Percentiles rank a stretch among this genome's conserved stretches.
Conservation (phyloP, 2,329 filamentous ascomycete genomes). For the Cercospora janseana region DNA sequence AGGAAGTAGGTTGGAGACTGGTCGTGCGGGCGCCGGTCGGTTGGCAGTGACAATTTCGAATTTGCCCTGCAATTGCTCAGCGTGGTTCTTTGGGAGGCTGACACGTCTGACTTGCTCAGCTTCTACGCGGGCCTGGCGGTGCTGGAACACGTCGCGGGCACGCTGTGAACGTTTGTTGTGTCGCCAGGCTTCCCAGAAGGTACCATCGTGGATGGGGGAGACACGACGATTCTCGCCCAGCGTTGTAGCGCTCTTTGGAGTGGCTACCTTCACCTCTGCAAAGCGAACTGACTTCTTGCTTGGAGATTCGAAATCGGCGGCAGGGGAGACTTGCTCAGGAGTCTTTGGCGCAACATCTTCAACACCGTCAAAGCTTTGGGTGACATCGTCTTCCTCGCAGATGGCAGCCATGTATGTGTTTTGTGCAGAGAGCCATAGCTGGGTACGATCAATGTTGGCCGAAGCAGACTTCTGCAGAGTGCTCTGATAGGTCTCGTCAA, state of each 20-base stretch:
- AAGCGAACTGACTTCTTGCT: slow-evolving; percentile 76
- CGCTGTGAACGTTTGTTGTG: slow-evolving; percentile 59
- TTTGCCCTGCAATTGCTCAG: slow-evolving; percentile 79
- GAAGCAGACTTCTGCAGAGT: slow-evolving; percentile 69
- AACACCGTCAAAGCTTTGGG: slow-evolving; percentile 33
- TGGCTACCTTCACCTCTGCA: slow-evolving; percentile 27
- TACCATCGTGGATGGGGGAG: slow-evolving; percentile 44
- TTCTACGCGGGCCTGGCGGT: slow-evolving; percentile 81
- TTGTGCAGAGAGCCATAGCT: slow-evolving; percentile 82
- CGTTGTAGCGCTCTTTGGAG: slow-evolving; percentile 1
- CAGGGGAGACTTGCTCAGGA: slow-evolving; percentile 29
- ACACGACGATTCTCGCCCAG: slow-evolving; percentile 28
- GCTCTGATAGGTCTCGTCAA: slow-evolving; percentile 69
- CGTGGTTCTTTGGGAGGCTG: slow-evolving; percentile 68
- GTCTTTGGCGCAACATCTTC: slow-evolving; percentile 35
- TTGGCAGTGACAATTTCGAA: slow-evolving; percentile 65
- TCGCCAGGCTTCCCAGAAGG: slow-evolving; percentile 76
- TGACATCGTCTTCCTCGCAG: slow-evolving; percentile 35
- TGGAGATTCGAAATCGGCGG: slow-evolving; percentile 37
- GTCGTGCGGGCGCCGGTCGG: slow-evolving; percentile 44
- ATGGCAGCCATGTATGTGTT: slow-evolving; percentile 58
- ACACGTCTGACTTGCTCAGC: slow-evolving; percentile 80
- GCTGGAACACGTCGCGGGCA: slow-evolving; percentile 74
- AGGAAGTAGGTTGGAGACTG: slow-evolving; percentile 47
- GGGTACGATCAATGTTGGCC: slow-evolving; percentile 79